Evolutionary conservation across 148 eudicot genomes (phyloP).

Genomic region (Rhododendron williamsianum): DNA sequence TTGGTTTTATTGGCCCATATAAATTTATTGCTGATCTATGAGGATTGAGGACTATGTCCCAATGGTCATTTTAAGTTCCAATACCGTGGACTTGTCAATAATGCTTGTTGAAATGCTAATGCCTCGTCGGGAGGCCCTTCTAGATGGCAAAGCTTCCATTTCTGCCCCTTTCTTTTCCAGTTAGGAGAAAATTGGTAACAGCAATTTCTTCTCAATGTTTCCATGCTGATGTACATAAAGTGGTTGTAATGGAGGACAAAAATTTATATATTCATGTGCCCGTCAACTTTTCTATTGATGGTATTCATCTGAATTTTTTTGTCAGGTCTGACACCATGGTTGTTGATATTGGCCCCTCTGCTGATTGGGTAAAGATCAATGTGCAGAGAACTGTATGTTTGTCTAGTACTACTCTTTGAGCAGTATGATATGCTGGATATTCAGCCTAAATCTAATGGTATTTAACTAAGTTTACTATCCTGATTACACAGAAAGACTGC

Average conservation of each 20-base stretch:
- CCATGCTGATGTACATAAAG: not conserved
- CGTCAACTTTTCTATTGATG: not conserved
- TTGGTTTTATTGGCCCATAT: not conserved
- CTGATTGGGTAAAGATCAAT: constrained; percentile 94
- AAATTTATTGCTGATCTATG: not conserved
- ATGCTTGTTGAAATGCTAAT: not conserved
- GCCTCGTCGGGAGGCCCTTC: not conserved
- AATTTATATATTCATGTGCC: not conserved
- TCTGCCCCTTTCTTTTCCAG: not conserved
- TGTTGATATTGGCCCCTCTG: constrained; percentile 72
- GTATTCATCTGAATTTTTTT: not conserved
- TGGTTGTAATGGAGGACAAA: not conserved
- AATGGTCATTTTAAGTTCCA: not conserved
- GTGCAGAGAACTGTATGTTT: constrained; percentile 71
- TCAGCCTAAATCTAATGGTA: not conserved
- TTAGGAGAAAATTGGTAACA: not conserved
- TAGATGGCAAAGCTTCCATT: not conserved
- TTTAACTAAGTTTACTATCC: constrained; percentile 5
- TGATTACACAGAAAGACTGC: constrained; percentile 70
- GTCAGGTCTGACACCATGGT: constrained; percentile 55
- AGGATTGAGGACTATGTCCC: not conserved
- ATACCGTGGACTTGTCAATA: not conserved
- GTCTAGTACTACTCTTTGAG: not conserved
- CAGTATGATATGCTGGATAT: not conserved
- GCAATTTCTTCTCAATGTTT: not conserved